These are phyloP conservation scores for Cokeromyces recurvatus DNA, from an alignment of 371 early-diverging fungal species.

Conservation along the genomic window DNA sequence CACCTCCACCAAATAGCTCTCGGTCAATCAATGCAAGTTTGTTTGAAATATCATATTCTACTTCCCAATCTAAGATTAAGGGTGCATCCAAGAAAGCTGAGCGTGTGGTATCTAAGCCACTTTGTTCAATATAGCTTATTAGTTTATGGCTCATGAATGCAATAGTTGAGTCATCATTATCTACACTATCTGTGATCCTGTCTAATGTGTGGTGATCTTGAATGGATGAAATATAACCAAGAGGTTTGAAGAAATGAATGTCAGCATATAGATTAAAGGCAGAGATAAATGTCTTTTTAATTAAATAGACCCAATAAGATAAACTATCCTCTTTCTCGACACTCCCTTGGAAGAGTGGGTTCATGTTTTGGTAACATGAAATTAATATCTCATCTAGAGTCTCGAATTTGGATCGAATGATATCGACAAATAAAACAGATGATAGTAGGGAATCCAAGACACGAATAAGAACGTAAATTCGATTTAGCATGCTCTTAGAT, in stretches of 20 bases:
- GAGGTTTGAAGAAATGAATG: conserved; percentile 21
- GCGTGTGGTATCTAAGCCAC: conserved; percentile 30
- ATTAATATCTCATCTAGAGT: conserved; percentile 10
- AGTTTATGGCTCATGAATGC: conserved; percentile 38
- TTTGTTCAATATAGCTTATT: conserved; percentile 42
- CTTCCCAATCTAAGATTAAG: conserved; percentile 76
- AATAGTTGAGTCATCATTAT: conserved; percentile 9
- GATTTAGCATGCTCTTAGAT: neutral
- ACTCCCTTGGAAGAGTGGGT: conserved; percentile 2
- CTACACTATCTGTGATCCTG: neutral
- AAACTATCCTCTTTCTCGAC: neutral
- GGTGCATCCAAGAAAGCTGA: conserved; percentile 62
- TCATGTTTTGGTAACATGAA: conserved; percentile 3
- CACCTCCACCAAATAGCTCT: conserved; percentile 40
- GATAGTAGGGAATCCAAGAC: conserved; percentile 23
- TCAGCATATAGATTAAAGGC: conserved; percentile 21
- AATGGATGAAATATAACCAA: conserved; percentile 25
- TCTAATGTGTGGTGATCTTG: conserved; percentile 5
- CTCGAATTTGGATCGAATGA: neutral
- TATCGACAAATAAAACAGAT: neutral
- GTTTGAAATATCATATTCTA: conserved; percentile 56
- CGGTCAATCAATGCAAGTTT: conserved; percentile 48
- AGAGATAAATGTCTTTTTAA: conserved; percentile 27
- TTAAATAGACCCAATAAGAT: conserved; percentile 9
- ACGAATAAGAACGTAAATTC: conserved; percentile 10